These are phyloP conservation scores for Calcarisporium arbuscula DNA, from an alignment of 2,329 filamentous ascomycete species.

Conservation along the genomic window DNA sequence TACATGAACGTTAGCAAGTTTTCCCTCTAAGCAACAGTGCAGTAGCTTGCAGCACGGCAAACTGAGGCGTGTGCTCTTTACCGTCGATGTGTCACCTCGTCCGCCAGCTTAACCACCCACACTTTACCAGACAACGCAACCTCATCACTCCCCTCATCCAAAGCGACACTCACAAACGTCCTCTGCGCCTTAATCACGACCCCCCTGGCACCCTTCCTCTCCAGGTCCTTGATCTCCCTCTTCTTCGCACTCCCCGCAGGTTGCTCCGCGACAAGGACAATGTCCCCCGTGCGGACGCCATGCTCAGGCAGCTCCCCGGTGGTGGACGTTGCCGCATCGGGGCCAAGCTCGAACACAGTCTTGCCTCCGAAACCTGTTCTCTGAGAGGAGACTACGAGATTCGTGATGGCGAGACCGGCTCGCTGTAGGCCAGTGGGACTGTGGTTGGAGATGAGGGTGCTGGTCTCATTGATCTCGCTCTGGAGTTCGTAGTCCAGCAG, in stretches of 20 bases:
- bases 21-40: neutral
- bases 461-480: slow-evolving; percentile 65
- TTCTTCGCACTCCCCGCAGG: slow-evolving; percentile 66
- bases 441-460: slow-evolving; percentile 58
- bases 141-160: slow-evolving; percentile 58
- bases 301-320: slow-evolving; percentile 61
- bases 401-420: slow-evolving; percentile 72
- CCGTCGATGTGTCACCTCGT: slow-evolving; percentile 61
- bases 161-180: slow-evolving; percentile 55
- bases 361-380: slow-evolving; percentile 90
- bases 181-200: slow-evolving; percentile 62
- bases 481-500: slow-evolving; percentile 67
- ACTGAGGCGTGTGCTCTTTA: no score
- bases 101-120: slow-evolving; percentile 62
- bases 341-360: slow-evolving; percentile 72
- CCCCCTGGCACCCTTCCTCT: slow-evolving; percentile 61
- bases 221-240: slow-evolving; percentile 63
- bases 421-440: slow-evolving; percentile 65
- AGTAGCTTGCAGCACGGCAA: no score
- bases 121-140: slow-evolving; percentile 39
- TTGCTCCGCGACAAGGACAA: slow-evolving; percentile 71
- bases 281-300: slow-evolving; percentile 69
- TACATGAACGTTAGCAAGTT: slow-evolving; percentile 15
- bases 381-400: slow-evolving; percentile 66
- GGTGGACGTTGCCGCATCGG: slow-evolving; percentile 61